Evolutionary conservation across 257 asterid genomes (phyloP).

Genomic region (Marsdenia floribunda): DNA sequence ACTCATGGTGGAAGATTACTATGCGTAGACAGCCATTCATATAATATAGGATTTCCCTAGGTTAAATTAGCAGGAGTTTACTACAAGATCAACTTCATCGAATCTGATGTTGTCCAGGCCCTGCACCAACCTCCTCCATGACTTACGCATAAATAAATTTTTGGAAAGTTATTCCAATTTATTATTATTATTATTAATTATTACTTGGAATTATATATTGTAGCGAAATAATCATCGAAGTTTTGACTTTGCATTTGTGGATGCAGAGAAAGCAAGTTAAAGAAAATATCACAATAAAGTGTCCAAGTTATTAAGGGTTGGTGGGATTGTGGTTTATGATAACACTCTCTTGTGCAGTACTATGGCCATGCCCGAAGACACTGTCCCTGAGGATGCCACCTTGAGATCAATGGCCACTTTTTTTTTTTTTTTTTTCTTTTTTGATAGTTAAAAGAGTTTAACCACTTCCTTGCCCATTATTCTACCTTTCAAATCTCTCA

Average conservation of each 20-base stretch:
- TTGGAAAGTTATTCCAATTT: too few relatives aligned
- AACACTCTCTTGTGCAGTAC: slow-evolving; percentile 55
- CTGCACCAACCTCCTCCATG: slow-evolving; percentile 27
- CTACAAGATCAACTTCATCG: slow-evolving; percentile 34
- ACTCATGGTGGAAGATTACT: slow-evolving; percentile 23
- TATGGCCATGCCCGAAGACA: too few relatives aligned
- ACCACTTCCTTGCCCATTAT: slow-evolving; percentile 29
- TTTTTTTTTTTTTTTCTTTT: too few relatives aligned
- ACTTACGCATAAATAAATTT: neutral
- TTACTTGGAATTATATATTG: slow-evolving; percentile 2
- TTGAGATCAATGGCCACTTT: neutral
- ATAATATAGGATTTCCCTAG: slow-evolving; percentile 33
- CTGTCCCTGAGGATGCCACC: too few relatives aligned
- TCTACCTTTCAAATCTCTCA: slow-evolving; percentile 22
- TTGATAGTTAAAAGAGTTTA: slow-evolving; percentile 24
- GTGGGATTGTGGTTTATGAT: slow-evolving; percentile 47
- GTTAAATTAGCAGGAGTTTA: slow-evolving; percentile 33
- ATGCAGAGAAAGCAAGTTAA: slow-evolving; percentile 44
- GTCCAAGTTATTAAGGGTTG: slow-evolving; percentile 39
- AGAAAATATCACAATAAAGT: slow-evolving; percentile 45
- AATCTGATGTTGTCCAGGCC: slow-evolving; percentile 32
- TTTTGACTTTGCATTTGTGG: slow-evolving; percentile 55
- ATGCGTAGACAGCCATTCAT: slow-evolving; percentile 24
- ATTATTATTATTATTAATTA: neutral
- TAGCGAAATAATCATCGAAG: slow-evolving; percentile 20